These are phyloP conservation scores for Ambrosia trifida DNA, from an alignment of 129 eudicot species.

Conservation along the genomic window DNA sequence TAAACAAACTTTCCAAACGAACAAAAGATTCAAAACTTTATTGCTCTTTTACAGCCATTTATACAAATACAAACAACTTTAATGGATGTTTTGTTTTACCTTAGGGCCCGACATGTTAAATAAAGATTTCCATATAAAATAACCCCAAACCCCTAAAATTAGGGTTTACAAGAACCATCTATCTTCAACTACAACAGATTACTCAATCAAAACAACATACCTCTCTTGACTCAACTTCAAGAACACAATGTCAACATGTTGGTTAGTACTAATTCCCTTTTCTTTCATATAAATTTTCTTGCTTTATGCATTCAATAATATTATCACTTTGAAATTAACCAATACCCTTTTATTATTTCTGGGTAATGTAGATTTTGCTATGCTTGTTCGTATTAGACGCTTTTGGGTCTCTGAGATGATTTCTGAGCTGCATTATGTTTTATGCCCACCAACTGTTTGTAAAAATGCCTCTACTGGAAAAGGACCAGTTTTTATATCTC, in stretches of 20 bases:
- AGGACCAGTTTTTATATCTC: slow-evolving; percentile 4
- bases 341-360: slow-evolving; percentile 20
- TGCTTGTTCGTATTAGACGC: slow-evolving; percentile 44
- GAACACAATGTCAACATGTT: slow-evolving; percentile 19
- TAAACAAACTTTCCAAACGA: too few relatives aligned
- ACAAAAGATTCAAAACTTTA: too few relatives aligned
- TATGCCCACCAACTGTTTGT: slow-evolving; percentile 35
- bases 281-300: slow-evolving; percentile 6
- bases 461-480: slow-evolving; percentile 27
- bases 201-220: slow-evolving; percentile 8
- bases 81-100: too few relatives aligned
- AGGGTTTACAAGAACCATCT: slow-evolving; percentile 31
- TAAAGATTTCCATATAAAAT: not conserved
- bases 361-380: slow-evolving; percentile 36
- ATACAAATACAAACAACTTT: too few relatives aligned
- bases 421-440: slow-evolving; percentile 37
- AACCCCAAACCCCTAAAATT: slow-evolving; percentile 21
- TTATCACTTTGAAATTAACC: not conserved
- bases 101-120: too few relatives aligned
- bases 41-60: too few relatives aligned
- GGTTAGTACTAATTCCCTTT: not conserved
- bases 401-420: slow-evolving; percentile 44
- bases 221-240: slow-evolving; percentile 4
- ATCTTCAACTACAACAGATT: slow-evolving; percentile 11
- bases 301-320: not conserved